Evolutionary conservation across 352 stramenopile species (phyloP), one percentile per base, ranked within the genome.

Genomic region (Phytopythium oedochilum): DNA sequence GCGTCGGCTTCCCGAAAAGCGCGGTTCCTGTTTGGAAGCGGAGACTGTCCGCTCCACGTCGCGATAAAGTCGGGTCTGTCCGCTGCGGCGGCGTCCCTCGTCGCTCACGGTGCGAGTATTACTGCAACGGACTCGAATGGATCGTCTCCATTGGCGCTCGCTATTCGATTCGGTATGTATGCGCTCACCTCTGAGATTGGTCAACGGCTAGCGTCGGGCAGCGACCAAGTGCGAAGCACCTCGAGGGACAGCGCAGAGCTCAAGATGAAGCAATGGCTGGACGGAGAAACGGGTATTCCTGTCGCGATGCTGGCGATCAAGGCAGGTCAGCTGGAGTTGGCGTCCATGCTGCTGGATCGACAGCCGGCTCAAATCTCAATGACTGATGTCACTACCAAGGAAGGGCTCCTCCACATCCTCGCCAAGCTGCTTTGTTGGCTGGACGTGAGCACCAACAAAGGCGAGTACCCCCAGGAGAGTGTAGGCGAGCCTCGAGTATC

Each of bases 151-250:
- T 40, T 89, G 32, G 68, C 66, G 8, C 68, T 89, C 29, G 73
- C 75, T 14, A 59, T 92, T 43, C 75, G 79, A 20, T 66, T 79
- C 20, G 79, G 79, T 14, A 70, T 92, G 61, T 92, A 88, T 32
- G 58, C 60, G 23, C 55, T 92, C 14, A 66, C 61, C 29, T 58
- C 63, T 10, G 52, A 61, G 25, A 58, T 79, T 38, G 38, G 52
- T 12, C 15, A 40, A 23, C 40, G 44, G 32, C 18, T 66, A 15
- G 45, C 44, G 10, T 14, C 26, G 5, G 32, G 52, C 1, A 34
- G 14, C 15, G 23, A 58, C 3, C 15, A 35, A 14, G n/a, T 9
- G 23, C 51, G 10, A 34, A 14, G 42, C 4, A 31, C 22, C 1
- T 34, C 42, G 22, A 48, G 46, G 18, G 31, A 52, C 3, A 60